Percentiles rank a stretch among this genome's conserved stretches.
Evolutionary conservation across 495 filamentous ascomycete species (phyloP).

Genomic region (Penicillium subrubescens): DNA sequence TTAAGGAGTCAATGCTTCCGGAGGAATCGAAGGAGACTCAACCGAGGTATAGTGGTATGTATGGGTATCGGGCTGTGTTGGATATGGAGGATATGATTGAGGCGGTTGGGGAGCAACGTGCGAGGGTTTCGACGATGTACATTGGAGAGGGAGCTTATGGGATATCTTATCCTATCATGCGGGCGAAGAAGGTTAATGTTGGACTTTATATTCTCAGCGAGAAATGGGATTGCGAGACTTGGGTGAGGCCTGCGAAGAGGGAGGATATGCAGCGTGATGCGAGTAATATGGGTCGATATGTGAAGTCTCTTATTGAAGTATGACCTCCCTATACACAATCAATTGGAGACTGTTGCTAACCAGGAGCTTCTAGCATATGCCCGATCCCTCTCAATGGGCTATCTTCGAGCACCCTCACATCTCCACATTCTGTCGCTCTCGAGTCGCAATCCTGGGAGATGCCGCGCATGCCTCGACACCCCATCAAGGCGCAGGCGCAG

Average conservation of each 20-base stretch:
- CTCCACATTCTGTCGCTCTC: constrained; percentile 55
- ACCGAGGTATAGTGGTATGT: constrained; percentile 52
- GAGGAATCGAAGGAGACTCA: constrained; percentile 36
- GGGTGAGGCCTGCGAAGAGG: constrained; percentile 58
- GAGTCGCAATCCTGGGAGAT: constrained; percentile 64
- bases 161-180: constrained; percentile 67
- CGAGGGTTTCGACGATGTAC: constrained; percentile 56
- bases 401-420: constrained; percentile 62
- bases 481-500: constrained; percentile 69
- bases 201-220: constrained; percentile 48
- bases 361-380: constrained; percentile 28
- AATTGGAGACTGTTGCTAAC: background rate
- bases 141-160: constrained; percentile 60
- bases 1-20: constrained; percentile 48
- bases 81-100: constrained; percentile 60
- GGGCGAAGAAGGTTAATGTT: constrained; percentile 64
- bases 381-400: constrained; percentile 60
- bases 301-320: constrained; percentile 49
- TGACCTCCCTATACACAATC: background rate
- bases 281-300: constrained; percentile 51
- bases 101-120: constrained; percentile 53
- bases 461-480: constrained; percentile 72
- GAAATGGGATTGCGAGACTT: constrained; percentile 52
- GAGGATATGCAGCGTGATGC: constrained; percentile 61
- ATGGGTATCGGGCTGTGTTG: constrained; percentile 60